Conservation (phyloP, 1,284 basidiomycete species). For the Ustilago hordei region DNA sequence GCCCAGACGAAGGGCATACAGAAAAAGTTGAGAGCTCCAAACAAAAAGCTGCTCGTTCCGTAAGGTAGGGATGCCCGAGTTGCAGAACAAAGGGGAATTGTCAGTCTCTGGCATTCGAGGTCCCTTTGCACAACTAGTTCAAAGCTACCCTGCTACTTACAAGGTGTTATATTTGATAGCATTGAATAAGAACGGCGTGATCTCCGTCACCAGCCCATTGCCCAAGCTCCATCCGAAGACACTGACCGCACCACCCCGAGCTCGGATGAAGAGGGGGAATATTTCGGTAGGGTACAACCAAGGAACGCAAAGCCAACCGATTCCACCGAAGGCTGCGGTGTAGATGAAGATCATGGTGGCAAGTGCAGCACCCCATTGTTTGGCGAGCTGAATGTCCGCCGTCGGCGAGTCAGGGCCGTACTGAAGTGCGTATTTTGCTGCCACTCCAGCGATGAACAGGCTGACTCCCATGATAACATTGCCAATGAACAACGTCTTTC, state of each 20-base stretch:
- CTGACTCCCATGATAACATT: conserved; percentile 34
- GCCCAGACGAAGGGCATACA: conserved; percentile 39
- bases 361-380: conserved; percentile 34
- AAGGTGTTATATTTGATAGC: conserved; percentile 41
- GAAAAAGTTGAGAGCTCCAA: conserved; percentile 41
- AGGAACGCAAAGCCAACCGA: conserved; percentile 16
- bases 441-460: conserved; percentile 30
- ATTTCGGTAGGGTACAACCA: conserved; percentile 41
- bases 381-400: conserved; percentile 18
- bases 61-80: background rate
- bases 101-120: background rate
- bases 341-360: conserved; percentile 44
- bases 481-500: conserved; percentile 26
- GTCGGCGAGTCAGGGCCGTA: conserved; percentile 26
- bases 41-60: conserved; percentile 12
- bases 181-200: conserved; percentile 40
- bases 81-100: background rate
- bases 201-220: conserved; percentile 38
- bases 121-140: background rate
- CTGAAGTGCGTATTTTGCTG: conserved; percentile 33
- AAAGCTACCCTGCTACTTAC: conserved; percentile 14
- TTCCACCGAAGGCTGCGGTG: conserved; percentile 26
- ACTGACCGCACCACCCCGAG: conserved; percentile 29
- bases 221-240: conserved; percentile 36
- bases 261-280: conserved; percentile 36